Base-by-base conservation (phyloP, 2,329 filamentous ascomycete species). In the Tolypocladium nubicola region DNA sequence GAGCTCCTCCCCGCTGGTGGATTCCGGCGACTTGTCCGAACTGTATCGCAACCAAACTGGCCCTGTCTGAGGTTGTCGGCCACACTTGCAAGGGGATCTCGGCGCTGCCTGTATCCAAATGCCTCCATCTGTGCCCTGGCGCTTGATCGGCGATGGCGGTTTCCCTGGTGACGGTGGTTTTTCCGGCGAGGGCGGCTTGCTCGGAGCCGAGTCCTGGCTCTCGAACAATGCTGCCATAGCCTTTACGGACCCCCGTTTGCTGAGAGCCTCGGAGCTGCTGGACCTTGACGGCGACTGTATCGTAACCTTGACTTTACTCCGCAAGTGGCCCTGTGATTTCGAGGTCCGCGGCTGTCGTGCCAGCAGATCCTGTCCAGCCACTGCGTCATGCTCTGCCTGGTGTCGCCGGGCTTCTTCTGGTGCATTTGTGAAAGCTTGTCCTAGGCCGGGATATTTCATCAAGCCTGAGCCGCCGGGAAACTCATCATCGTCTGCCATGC, bases 191-290 rank as follows among this genome's bases (percentile, higher is more conserved):
- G n/a, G 10, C 8, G 47, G 19, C n/a, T 11, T 40, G 23, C 26
- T 57, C 7, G 55, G 57, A 7, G 57, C 52, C 45, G 40, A 37
- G 9, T 62, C 59, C 16, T 64, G 62, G 9, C 63, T 73, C 60
- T 83, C 77, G 64, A 81, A 81, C 64, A 75, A 72, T 40, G 79
- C 79, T 4, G 79, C 75, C 71, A 83, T 80, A 2, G 76, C 77
- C 61, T 69, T 78, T 14, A 81, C 79, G 3, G 70, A 66, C 23
- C 65, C 64, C 58, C 57, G 61, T 26, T 68, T 75, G 30, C 56
- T 65, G 5, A 64, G 57, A 1, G 59, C 59, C 9, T 61, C 61
- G 2, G 61, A 58, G 40, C 63, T 54, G 16, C 59, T 63, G 40
- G 64, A 62, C 3, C 60, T 57, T 8, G 57, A 53, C 4, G 55